Percentiles rank a stretch among this genome's conserved stretches.
Evolutionary conservation across 768 basidiomycete genomes (phyloP).

Genomic region (Leccinum disarticulatum): DNA sequence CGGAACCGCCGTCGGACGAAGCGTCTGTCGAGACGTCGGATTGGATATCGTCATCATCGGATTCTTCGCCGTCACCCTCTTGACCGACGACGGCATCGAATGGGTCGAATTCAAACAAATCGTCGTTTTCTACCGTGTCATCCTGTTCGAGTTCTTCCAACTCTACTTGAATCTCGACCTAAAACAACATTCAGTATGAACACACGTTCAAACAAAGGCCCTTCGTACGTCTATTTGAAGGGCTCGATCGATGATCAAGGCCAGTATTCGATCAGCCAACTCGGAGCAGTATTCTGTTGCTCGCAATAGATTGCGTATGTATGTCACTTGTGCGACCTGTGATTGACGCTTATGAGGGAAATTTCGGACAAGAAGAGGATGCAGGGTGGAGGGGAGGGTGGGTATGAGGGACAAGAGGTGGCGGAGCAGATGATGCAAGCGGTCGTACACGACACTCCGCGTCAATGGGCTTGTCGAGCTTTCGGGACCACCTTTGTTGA

Average conservation of each 20-base stretch:
- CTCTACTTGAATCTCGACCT: slow-evolving; percentile 98
- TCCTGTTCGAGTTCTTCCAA: slow-evolving; percentile 85
- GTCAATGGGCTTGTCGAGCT: slow-evolving; percentile 71
- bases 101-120: slow-evolving; percentile 76
- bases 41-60: slow-evolving; percentile 52
- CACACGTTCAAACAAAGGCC: background rate
- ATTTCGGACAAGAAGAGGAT: slow-evolving; percentile 77
- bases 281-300: slow-evolving; percentile 88
- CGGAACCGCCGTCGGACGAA: slow-evolving; percentile 67
- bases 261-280: slow-evolving; percentile 78
- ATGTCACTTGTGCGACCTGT: slow-evolving; percentile 77
- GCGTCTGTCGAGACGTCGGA: slow-evolving; percentile 65
- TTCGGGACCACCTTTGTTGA: slow-evolving; percentile 58
- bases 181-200: background rate
- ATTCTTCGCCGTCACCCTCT: slow-evolving; percentile 60
- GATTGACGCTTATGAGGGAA: slow-evolving; percentile 95
- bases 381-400: slow-evolving; percentile 83
- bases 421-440: slow-evolving; percentile 81
- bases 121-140: slow-evolving; percentile 49
- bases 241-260: slow-evolving; percentile 88
- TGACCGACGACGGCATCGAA: slow-evolving; percentile 85
- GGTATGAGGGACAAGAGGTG: slow-evolving; percentile 90
- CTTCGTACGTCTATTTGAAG: slow-evolving; percentile 89
- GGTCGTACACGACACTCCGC: slow-evolving; percentile 78
- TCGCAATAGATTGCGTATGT: slow-evolving; percentile 84